A percentile compares a stretch with the other conserved stretches of the same genome.
phyloP scores from a whole-genome alignment of 2,329 filamentous ascomycete species.

The Nemania abortiva region DNA sequence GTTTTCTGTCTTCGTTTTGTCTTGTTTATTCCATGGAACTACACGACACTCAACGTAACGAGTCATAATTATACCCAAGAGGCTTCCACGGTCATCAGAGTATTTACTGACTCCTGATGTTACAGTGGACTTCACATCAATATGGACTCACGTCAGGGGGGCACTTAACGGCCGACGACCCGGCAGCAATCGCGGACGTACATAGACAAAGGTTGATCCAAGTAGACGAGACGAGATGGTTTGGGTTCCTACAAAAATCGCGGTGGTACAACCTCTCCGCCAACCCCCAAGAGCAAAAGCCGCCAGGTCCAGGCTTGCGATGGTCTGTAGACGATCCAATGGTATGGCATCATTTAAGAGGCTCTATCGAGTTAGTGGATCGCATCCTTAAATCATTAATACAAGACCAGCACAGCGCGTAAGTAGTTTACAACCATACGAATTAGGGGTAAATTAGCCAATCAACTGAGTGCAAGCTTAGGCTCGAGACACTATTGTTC shows the following conservation, averaged over 20 bases:
- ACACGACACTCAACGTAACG: not conserved
- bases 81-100: not conserved
- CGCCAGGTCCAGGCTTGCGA: constrained; percentile 60
- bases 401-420: constrained; percentile 3
- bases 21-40: not conserved
- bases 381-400: not conserved
- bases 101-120: not conserved
- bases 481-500: constrained; percentile 5
- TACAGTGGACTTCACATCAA: not conserved
- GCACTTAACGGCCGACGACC: not conserved
- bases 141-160: not conserved
- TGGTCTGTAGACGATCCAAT: constrained; percentile 10
- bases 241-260: constrained; percentile 3
- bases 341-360: not conserved
- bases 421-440: not conserved
- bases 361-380: constrained; percentile 14
- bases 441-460: not conserved
- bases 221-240: constrained; percentile 9
- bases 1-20: not conserved
- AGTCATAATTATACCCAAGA: not conserved
- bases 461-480: not conserved
- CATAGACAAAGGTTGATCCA: not conserved
- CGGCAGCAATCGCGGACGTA: not conserved
- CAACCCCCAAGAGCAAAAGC: constrained; percentile 59
- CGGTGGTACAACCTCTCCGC: constrained; percentile 9